These are phyloP conservation scores for Thermothelomyces thermophilus DNA, from an alignment of 2,329 filamentous ascomycete genomes.

Conservation along the genomic window DNA sequence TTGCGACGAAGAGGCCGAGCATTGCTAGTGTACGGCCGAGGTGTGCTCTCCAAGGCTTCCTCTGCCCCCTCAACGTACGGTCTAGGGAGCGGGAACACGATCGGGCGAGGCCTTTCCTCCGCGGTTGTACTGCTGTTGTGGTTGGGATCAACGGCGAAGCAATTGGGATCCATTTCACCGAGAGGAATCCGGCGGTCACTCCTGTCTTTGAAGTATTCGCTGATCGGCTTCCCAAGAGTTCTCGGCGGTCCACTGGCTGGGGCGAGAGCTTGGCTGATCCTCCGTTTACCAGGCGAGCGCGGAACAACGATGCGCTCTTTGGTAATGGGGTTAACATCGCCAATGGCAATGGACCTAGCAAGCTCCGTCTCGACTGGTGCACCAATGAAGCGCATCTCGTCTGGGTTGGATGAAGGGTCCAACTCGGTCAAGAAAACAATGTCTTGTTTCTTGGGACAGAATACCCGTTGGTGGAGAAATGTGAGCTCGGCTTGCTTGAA, in stretches of 20 bases:
- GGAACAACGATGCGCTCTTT: slow-evolving; percentile 56
- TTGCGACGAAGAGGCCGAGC: slow-evolving; percentile 40
- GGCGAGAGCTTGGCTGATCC: slow-evolving; percentile 30
- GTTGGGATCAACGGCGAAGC: slow-evolving; percentile 47
- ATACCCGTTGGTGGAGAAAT: slow-evolving; percentile 92
- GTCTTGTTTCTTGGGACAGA: slow-evolving; percentile 64
- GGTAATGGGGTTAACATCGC: slow-evolving; percentile 84
- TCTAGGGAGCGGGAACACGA: slow-evolving; percentile 53
- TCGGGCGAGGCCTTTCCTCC: slow-evolving; percentile 43
- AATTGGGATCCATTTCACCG: slow-evolving; percentile 58
- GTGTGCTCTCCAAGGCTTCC: slow-evolving; percentile 12
- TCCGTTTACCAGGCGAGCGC: slow-evolving; percentile 36
- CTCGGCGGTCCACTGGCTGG: slow-evolving; percentile 26
- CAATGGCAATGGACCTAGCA: slow-evolving; percentile 67
- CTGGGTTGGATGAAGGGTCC: slow-evolving; percentile 54
- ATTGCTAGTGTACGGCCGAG: slow-evolving; percentile 28
- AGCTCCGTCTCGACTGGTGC: slow-evolving; percentile 60
- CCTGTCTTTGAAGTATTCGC: slow-evolving; percentile 46
- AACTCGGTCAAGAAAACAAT: slow-evolving; percentile 71
- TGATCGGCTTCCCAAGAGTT: slow-evolving; percentile 43
- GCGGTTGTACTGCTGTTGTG: slow-evolving; percentile 36
- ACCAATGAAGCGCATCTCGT: slow-evolving; percentile 77
- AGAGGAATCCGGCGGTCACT: slow-evolving; percentile 44
- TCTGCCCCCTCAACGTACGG: slow-evolving; percentile 44
- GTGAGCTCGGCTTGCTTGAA: slow-evolving; percentile 87